Base-by-base conservation (phyloP, 2,329 filamentous ascomycete genomes). In the Macrophomina tecta region DNA sequence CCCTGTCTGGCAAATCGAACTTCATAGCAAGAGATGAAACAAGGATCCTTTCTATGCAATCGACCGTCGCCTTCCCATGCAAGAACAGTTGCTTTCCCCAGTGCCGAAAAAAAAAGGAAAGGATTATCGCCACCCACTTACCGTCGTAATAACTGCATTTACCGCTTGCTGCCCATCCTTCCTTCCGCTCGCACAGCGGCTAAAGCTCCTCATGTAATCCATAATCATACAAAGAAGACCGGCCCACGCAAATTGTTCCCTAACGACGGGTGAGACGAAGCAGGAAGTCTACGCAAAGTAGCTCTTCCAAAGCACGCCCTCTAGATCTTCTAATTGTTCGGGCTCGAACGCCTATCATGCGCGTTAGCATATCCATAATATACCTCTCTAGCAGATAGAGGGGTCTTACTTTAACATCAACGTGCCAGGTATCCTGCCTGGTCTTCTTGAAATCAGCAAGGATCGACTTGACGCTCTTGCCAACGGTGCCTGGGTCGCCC, bases 361-460 rank as follows among this genome's bases (percentile, higher is more conserved):
- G 23, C 23, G 23, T 23, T 23, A 23, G 23, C 2, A 23, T 3
- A 23, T 23, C 23, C 23, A 23, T 23, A 23, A 23, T 3, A 23
- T 23, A 23, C 23, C 23, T 23, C 23, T 23, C 23, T 23, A 3
- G 23, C 23, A 23, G 23, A 23, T 23, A 23, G 52, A 45, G 38
- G 6, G 32, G 30, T 30, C 88, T 79, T 82, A 97, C 95, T 91
- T 97, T 98, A 73, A 97, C 92, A 82, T 99, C 95, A 68, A 97
- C 94, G 74, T 90, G 90, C 95, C 95, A 99, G 72, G 94, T 99
- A 83, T 99, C 95, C 79, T 99, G 95, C 77, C 95, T 89, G 53
- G 95, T 99, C 87, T 99, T 99, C 84, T 99, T 99, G 85, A 99
- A 99, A 75, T 99, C 96, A 69, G 93, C 93, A 70, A 99, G 83